phyloP scores from a whole-genome alignment of 371 early-diverging fungal genomes.

The Conidiobolus coronatus region DNA sequence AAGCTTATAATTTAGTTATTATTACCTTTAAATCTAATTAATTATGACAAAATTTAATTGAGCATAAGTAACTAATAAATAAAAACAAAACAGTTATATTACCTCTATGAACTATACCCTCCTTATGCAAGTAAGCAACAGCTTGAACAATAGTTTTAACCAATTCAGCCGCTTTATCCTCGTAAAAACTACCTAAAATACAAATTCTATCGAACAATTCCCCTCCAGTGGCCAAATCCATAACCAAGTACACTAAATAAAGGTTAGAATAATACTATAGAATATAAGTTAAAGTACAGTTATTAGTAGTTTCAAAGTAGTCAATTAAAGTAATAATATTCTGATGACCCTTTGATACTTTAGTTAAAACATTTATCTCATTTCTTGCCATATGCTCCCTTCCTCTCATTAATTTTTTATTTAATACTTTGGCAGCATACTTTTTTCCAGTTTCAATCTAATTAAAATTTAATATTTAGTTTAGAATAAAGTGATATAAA shows the following conservation, averaged over 20 bases:
- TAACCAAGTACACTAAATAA: constrained; percentile 55
- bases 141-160: constrained; percentile 50
- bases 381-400: constrained; percentile 76
- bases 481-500: neutral
- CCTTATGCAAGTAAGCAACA: constrained; percentile 60
- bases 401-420: constrained; percentile 71
- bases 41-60: too few species aligned
- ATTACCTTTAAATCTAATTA: constrained; percentile 21
- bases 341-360: constrained; percentile 62
- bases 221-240: constrained; percentile 73
- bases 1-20: neutral
- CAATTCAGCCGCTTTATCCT: constrained; percentile 65
- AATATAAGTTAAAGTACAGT: constrained; percentile 25
- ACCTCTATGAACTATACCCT: constrained; percentile 77
- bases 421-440: constrained; percentile 82
- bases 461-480: constrained; percentile 5
- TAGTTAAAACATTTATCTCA: constrained; percentile 66
- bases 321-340: constrained; percentile 72
- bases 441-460: constrained; percentile 60
- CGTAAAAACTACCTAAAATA: constrained; percentile 50
- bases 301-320: constrained; percentile 80
- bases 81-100: constrained; percentile 3
- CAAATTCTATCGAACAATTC: constrained; percentile 79
- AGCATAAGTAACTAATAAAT: too few species aligned
- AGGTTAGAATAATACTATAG: neutral